Conservation (phyloP, 83 land plant genomes). For the Larix sibirica region DNA sequence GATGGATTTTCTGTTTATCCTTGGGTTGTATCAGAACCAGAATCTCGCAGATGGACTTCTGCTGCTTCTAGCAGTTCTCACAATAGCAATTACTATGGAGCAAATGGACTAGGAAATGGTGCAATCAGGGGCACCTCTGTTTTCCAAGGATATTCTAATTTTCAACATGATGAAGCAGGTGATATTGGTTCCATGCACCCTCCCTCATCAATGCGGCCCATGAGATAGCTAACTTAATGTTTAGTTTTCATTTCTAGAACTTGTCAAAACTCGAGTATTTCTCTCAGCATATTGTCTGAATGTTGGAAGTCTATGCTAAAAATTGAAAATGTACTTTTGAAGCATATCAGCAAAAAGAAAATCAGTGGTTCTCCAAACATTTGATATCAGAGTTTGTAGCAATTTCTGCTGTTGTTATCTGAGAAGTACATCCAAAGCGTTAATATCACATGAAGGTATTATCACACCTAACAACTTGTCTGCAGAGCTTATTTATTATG, state of each 20-base stretch:
- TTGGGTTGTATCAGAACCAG: conserved; percentile 9
- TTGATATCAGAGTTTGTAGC: neutral
- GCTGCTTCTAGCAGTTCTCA: conserved; percentile 10
- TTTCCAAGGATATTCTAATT: neutral
- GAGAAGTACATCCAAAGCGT: neutral
- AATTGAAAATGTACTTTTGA: neutral
- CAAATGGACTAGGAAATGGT: conserved; percentile 10
- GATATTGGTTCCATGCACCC: neutral
- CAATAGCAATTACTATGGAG: neutral
- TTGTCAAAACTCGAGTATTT: neutral
- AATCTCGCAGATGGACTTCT: neutral
- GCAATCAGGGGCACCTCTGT: conserved; percentile 1
- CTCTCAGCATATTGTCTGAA: neutral
- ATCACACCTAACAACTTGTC: neutral
- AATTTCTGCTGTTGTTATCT: neutral
- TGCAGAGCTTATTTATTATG: neutral
- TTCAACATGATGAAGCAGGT: conserved; percentile 10
- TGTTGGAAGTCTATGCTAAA: neutral
- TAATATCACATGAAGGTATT: neutral
- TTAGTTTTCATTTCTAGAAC: neutral
- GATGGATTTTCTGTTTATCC: neutral
- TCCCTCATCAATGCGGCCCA: neutral
- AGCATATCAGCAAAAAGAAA: neutral
- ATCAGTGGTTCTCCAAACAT: neutral
- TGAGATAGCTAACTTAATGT: conserved; percentile 4